Percentiles rank a stretch among this genome's conserved stretches.
These are phyloP conservation scores for Yamadazyma oceani DNA, from an alignment of 1,139 yeast species.

Conservation along the genomic window DNA sequence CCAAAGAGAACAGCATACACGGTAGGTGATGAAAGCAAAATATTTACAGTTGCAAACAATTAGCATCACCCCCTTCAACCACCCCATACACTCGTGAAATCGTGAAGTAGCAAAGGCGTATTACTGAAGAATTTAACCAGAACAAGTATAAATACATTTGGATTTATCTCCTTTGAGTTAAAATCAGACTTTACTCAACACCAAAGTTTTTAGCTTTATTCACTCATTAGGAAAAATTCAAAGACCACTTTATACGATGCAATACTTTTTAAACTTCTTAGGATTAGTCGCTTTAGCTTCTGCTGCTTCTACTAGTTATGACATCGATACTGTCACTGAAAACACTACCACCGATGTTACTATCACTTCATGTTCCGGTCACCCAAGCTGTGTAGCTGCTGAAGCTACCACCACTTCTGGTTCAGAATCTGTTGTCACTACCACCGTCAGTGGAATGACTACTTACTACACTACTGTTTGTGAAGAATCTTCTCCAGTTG, in stretches of 20 bases:
- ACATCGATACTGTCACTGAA: slow-evolving; percentile 33
- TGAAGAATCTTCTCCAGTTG: slow-evolving; percentile 25
- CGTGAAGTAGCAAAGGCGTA: slow-evolving; percentile 1
- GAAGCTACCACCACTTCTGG: slow-evolving; percentile 16
- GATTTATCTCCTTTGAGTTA: slow-evolving; percentile 12
- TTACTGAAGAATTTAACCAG: neutral
- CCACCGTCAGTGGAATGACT: slow-evolving; percentile 33
- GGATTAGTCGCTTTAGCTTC: slow-evolving; percentile 27
- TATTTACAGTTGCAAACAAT: too few species aligned
- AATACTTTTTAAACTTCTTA: slow-evolving; percentile 33
- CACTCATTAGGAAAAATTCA: slow-evolving; percentile 15
- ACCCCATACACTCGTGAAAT: neutral
- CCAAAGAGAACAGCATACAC: too few species aligned
- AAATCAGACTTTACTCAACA: slow-evolving; percentile 9
- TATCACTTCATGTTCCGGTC: slow-evolving; percentile 42
- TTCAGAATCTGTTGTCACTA: slow-evolving; percentile 21
- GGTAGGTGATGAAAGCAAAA: too few species aligned
- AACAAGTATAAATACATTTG: slow-evolving; percentile 15
- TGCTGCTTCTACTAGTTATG: slow-evolving; percentile 20
- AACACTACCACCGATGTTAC: slow-evolving; percentile 37
- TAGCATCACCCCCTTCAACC: too few species aligned
- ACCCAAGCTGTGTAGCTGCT: slow-evolving; percentile 21
- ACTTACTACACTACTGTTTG: slow-evolving; percentile 49
- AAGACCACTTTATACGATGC: slow-evolving; percentile 20
- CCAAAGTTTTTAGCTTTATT: slow-evolving; percentile 1